Evolutionary conservation across 2,329 filamentous ascomycete species (phyloP).

Genomic region (Drechslera avenae): DNA sequence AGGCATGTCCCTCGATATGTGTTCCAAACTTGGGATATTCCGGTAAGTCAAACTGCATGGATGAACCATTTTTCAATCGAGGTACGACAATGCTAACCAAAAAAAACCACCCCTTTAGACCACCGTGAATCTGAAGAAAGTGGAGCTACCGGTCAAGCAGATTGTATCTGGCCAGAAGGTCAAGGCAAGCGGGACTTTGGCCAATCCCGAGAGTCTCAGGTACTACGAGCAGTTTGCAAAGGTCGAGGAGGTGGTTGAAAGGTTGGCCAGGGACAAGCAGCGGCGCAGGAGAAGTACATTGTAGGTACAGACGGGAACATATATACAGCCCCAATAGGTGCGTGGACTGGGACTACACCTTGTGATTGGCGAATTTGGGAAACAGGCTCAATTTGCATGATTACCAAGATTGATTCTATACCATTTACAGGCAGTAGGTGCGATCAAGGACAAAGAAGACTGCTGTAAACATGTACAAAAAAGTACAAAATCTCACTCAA

Average conservation of each 20-base stretch:
- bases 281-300: slow-evolving; percentile 8
- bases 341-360: too few species aligned
- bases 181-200: slow-evolving; percentile 75
- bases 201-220: slow-evolving; percentile 76
- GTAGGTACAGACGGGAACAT: neutral
- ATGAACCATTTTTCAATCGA: too few species aligned
- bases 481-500: too few species aligned
- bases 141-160: slow-evolving; percentile 82
- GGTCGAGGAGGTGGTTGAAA: slow-evolving; percentile 64
- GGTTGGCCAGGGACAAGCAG: slow-evolving; percentile 18
- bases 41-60: slow-evolving; percentile 58
- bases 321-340: too few species aligned
- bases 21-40: slow-evolving; percentile 81
- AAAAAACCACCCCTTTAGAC: slow-evolving; percentile 63
- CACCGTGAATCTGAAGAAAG: slow-evolving; percentile 84
- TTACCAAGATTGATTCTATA: too few species aligned
- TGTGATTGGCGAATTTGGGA: too few species aligned
- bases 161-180: slow-evolving; percentile 77
- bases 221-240: slow-evolving; percentile 81
- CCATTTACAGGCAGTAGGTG: too few species aligned
- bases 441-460: too few species aligned
- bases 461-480: too few species aligned
- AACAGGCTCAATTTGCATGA: too few species aligned
- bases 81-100: neutral
- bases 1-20: slow-evolving; percentile 79